These are phyloP conservation scores for Climacium dendroides DNA, from an alignment of 225 moss, liverwort and hornwort genomes.

Conservation along the genomic window DNA sequence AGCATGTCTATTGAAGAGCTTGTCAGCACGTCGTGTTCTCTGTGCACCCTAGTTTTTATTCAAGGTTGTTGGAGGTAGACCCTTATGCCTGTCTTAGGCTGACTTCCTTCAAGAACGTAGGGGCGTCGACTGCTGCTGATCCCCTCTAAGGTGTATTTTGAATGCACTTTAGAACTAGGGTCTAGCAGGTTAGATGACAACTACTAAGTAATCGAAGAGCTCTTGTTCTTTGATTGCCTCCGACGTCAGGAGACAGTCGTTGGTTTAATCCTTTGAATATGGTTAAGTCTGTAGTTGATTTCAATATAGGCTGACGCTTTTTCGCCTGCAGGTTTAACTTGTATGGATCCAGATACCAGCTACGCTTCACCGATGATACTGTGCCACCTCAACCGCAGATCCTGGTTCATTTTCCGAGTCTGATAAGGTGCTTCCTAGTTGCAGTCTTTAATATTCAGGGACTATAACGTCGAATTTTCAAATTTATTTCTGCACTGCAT, in stretches of 20 bases:
- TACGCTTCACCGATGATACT: conserved; percentile 78
- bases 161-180: neutral
- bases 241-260: neutral
- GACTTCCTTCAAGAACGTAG: neutral
- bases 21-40: conserved; percentile 13
- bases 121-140: neutral
- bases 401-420: conserved; percentile 86
- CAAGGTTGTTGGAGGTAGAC: conserved; percentile 27
- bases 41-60: conserved; percentile 16
- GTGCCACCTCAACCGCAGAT: conserved; percentile 77
- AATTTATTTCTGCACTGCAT: neutral
- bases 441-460: neutral
- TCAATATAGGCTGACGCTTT: neutral
- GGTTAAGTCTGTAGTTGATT: neutral
- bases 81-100: conserved; percentile 7
- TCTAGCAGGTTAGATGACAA: neutral
- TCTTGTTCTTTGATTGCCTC: neutral
- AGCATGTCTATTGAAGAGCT: conserved; percentile 10
- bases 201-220: neutral
- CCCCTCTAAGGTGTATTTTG: neutral
- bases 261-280: neutral
- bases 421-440: conserved; percentile 50
- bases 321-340: conserved; percentile 46
- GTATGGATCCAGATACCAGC: conserved; percentile 82
- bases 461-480: neutral